Evolutionary conservation across 2,329 filamentous ascomycete genomes (phyloP).

Genomic region (Talaromyces sp.): DNA sequence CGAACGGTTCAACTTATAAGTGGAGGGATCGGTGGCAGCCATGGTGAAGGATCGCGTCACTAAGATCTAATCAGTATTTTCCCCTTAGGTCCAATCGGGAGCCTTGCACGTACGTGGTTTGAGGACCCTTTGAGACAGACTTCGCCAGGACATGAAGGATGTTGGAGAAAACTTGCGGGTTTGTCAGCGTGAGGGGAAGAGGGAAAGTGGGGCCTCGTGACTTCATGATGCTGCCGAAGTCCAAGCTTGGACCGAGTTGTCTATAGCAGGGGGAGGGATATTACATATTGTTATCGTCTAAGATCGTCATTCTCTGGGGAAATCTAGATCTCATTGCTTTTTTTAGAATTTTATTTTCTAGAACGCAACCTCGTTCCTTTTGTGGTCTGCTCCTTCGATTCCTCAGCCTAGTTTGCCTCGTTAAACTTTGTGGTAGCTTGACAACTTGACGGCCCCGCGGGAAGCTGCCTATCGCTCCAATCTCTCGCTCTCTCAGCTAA

Average conservation of each 20-base stretch:
- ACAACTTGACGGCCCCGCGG: constrained; percentile 4
- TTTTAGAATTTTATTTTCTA: too few species aligned
- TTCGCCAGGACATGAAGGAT: constrained; percentile 5
- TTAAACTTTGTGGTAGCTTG: too few species aligned
- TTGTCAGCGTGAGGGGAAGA: constrained; percentile 22
- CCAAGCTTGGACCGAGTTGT: too few species aligned
- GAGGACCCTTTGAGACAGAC: constrained; percentile 29
- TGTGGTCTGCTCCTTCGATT: too few species aligned
- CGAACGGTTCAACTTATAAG: constrained; percentile 67
- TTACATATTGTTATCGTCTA: too few species aligned
- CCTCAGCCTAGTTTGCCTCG: too few species aligned
- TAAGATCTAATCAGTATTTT: constrained; percentile 18
- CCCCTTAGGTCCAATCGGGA: background rate
- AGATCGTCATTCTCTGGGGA: too few species aligned
- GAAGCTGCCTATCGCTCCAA: background rate
- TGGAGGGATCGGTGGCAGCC: constrained; percentile 58
- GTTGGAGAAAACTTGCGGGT: constrained; percentile 10
- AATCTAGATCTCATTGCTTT: too few species aligned
- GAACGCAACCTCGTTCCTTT: too few species aligned
- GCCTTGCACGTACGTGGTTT: constrained; percentile 17
- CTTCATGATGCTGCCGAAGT: too few species aligned
- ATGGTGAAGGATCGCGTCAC: constrained; percentile 46
- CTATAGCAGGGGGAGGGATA: too few species aligned
- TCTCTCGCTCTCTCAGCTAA: background rate
- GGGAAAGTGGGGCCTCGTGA: constrained; percentile 11